Base-by-base conservation (phyloP, 495 filamentous ascomycete species). In the Penicillium chermesinum region DNA sequence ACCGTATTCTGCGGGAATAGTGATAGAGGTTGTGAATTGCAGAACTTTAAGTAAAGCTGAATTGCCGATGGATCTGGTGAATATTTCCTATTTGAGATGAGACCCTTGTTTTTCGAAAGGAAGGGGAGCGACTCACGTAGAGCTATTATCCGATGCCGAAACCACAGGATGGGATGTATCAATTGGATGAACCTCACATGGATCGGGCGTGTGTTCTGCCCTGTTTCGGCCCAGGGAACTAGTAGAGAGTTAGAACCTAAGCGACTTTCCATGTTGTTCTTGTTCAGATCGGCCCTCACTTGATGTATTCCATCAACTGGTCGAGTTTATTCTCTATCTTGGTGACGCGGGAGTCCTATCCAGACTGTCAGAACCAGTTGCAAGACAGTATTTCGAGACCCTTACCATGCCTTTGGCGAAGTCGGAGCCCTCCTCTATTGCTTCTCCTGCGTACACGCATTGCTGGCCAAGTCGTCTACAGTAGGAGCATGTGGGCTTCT, bases 401-500 rank as follows among this genome's bases (percentile, higher is more conserved):
- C 21, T 25, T 38, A 55, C 57, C 45, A 62, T 53, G 22, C 47
- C 58, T 13, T 41, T 59, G 13, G 52, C 46, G 19, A 53, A 34
- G 13, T 54, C 53, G 2, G 50, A 53, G 9, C 38, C 52, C 25
- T 63, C 55, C 0, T 62, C 53, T 12, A 49, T 53, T 9, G 41
- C 40, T n/a, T 69, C 65, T 13, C 53, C 55, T 0, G 64, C 48
- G 47, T 73, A 74, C 12, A 61, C 52, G 41, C 70, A 73, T 37
- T 53, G 41, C 49, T 73, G 69, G 9, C 67, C 64, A 37, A 73
- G 50, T 5, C 70, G 64, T 34, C 61, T 48, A 33, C 70, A 73
- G 19, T 63, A 70, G 0, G 70, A 73, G 47, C 70, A 73, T 13
- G 49, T 54, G 3, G 70, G 70, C 42, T 64, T 69, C 45, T 73